Percentiles rank a stretch among this genome's conserved stretches.
These are phyloP conservation scores for Fraxinus floribunda DNA, from an alignment of 305 asterid species.

Conservation along the genomic window DNA sequence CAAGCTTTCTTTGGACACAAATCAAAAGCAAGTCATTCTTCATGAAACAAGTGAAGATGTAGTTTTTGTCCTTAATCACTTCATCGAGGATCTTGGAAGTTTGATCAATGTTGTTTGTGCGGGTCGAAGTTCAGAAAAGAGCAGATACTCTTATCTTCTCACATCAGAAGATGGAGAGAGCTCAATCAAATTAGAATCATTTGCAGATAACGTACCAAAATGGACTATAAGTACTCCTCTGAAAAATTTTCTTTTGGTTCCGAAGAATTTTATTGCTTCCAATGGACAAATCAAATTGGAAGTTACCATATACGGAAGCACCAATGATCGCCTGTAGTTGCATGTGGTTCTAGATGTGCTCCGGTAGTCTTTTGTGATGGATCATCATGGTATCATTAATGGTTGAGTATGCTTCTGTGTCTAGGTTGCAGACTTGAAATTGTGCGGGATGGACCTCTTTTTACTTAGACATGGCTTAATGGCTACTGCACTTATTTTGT, in stretches of 20 bases:
- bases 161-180: slow-evolving; percentile 29
- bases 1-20: slow-evolving; percentile 16
- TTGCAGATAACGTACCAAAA: slow-evolving; percentile 28
- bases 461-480: background rate
- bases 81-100: slow-evolving; percentile 21
- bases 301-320: background rate
- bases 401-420: background rate
- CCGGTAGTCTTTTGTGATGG: background rate
- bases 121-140: slow-evolving; percentile 23
- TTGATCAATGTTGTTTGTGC: slow-evolving; percentile 33
- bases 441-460: background rate
- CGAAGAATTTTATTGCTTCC: slow-evolving; percentile 23
- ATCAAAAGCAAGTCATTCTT: slow-evolving; percentile 30
- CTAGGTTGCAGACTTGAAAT: background rate
- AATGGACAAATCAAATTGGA: background rate
- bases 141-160: slow-evolving; percentile 24
- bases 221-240: slow-evolving; percentile 23
- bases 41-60: slow-evolving; percentile 20
- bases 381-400: background rate
- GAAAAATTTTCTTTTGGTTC: slow-evolving; percentile 40
- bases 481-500: background rate
- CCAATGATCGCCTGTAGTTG: background rate
- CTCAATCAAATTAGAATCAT: slow-evolving; percentile 31
- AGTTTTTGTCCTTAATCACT: slow-evolving; percentile 43
- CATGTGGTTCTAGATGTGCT: background rate